Percentiles rank a stretch among this genome's conserved stretches.
Evolutionary conservation across 495 filamentous ascomycete genomes (phyloP).

Genomic region (Rhizodiscina lignyota): DNA sequence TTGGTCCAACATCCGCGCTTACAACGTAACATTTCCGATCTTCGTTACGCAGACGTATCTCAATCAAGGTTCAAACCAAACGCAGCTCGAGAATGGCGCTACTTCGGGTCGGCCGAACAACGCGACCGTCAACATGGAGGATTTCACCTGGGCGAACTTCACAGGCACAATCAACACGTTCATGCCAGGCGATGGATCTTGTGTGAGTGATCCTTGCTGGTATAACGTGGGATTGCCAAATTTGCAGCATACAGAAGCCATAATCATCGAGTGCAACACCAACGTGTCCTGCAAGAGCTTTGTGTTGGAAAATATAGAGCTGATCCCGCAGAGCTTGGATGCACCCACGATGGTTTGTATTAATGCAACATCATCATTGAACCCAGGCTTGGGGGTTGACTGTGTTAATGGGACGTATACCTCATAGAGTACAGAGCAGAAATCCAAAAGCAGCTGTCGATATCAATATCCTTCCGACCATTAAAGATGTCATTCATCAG

Average conservation of each 20-base stretch:
- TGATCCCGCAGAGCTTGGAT: no score
- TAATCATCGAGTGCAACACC: no score
- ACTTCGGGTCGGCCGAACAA: constrained; percentile 12
- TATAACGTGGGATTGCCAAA: constrained; percentile 21
- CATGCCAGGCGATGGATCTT: constrained; percentile 24
- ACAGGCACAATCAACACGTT: constrained; percentile 25
- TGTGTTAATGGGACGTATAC: no score
- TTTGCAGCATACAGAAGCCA: constrained; percentile 24
- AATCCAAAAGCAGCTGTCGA: no score
- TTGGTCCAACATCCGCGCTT: constrained; percentile 26
- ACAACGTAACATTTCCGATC: constrained; percentile 30
- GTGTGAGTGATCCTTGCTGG: constrained; percentile 26
- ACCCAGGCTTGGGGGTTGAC: no score
- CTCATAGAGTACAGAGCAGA: no score
- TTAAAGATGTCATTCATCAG: no score
- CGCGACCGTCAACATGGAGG: constrained; percentile 21
- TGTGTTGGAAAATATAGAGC: no score
- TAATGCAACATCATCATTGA: no score
- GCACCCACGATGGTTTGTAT: no score
- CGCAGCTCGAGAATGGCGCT: constrained; percentile 8
- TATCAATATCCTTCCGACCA: no score
- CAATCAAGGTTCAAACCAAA: constrained; percentile 20
- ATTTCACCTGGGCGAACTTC: constrained; percentile 25
- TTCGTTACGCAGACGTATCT: constrained; percentile 27
- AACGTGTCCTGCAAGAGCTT: no score